Evolutionary conservation across 2,329 filamentous ascomycete species (phyloP), one percentile per base, ranked within the genome.

Genomic region (Ophiostoma fasciatum): DNA sequence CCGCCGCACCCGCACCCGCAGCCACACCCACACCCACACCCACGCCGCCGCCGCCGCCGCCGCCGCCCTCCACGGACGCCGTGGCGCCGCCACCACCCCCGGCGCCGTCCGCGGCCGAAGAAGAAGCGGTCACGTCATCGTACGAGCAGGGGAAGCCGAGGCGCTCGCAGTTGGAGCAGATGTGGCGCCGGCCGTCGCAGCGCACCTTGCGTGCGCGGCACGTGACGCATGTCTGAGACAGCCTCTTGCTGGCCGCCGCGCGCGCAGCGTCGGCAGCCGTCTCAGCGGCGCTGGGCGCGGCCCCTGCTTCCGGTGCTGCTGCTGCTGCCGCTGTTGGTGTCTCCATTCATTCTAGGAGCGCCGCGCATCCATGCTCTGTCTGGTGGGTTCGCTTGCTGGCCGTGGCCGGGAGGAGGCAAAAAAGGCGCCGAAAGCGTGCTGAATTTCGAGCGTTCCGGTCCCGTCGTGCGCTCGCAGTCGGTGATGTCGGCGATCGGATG

Each of bases 101-200:
- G 7, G 22, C n/a, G 11, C n/a, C 13, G n/a, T 13, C 6, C n/a
- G 25, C 25, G 13, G 25, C 19, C n/a, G 23, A 12, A 4, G 15
- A 20, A 11, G 11, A n/a, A 13, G 13, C 14, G n/a, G 28, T 30
- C 14, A 31, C 14, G 13, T 69, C 66, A 40, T 70, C 65, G 46
- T 71, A 73, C 7, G 68, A 68, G 49, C 69, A 74, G 7, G 62
- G 58, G 45, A 73, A 72, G 32, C 66, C 66, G 30, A 74, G 61
- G 15, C 69, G 64, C 43, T 71, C 65, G 52, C 69, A 74, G 51
- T 71, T 72, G 52, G 64, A 63, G 51, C 69, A 74, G 40, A 66
- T 54, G 33, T 63, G 58, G 28, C 63, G 63, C 11, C 61, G 57
- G 25, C 68, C 66, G 47, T 72, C 66, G 53, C 69, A 74, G 32